A percentile compares a stretch with the other conserved stretches of the same genome.
phyloP scores from a whole-genome alignment of 1,139 yeast genomes.

The Candida neerlandica region DNA sequence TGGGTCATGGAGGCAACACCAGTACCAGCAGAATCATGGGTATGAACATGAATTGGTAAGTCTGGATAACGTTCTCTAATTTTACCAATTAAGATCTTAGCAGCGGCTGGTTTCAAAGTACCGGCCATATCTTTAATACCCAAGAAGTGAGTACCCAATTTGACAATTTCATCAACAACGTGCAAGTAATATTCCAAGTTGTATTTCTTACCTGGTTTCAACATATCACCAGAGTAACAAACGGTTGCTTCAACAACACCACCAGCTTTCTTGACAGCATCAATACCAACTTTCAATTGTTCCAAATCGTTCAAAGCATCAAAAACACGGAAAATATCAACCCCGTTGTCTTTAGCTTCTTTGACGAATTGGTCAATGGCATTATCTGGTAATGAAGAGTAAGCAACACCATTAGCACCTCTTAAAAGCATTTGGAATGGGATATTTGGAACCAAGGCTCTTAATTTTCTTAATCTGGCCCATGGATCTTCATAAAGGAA shows the following conservation, averaged over 20 bases:
- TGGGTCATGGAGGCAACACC: conserved; percentile 98
- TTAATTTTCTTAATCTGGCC: conserved; percentile 87
- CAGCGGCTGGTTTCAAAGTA: conserved; percentile 94
- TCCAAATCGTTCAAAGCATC: conserved; percentile 97
- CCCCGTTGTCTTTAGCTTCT: conserved; percentile 95
- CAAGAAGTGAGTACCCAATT: conserved; percentile 93
- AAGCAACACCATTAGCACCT: conserved; percentile 99
- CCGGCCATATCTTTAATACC: conserved; percentile 99
- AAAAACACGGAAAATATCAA: conserved; percentile 95
- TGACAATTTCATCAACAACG: conserved; percentile 81
- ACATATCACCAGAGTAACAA: conserved; percentile 99
- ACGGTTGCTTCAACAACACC: conserved; percentile 99
- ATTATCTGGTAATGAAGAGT: conserved; percentile 95
- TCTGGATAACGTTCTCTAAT: conserved; percentile 88
- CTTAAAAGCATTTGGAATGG: conserved; percentile 99
- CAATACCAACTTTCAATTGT: conserved; percentile 95
- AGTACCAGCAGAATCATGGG: conserved; percentile 99
- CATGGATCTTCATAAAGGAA: conserved; percentile 98
- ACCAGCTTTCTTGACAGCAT: conserved; percentile 96
- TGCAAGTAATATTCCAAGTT: conserved; percentile 85
- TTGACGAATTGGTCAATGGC: conserved; percentile 95
- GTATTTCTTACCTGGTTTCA: conserved; percentile 92
- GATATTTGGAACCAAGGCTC: conserved; percentile 92
- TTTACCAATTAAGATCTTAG: conserved; percentile 73
- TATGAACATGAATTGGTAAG: conserved; percentile 96